These are phyloP conservation scores for Alternaria viburni DNA, from an alignment of 2,329 filamentous ascomycete genomes.

Conservation along the genomic window DNA sequence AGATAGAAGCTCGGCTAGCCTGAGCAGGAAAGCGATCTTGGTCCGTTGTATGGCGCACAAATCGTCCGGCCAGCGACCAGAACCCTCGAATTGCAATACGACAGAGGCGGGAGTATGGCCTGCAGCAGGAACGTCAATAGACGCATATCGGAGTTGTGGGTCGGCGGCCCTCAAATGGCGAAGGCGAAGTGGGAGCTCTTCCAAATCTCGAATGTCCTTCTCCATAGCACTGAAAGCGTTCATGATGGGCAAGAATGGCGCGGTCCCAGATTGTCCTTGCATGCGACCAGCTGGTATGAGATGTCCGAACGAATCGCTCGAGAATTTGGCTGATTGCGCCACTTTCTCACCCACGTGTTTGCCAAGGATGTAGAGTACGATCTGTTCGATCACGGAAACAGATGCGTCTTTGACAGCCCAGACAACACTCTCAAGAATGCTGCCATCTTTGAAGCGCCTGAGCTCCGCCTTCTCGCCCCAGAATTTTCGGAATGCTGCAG, in stretches of 20 bases:
- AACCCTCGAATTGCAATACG: constrained; percentile 90
- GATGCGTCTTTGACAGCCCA: constrained; percentile 71
- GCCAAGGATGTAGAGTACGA: constrained; percentile 73
- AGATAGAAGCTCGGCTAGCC: constrained; percentile 75
- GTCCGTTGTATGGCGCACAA: constrained; percentile 88
- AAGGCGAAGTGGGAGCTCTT: constrained; percentile 86
- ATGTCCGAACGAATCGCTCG: constrained; percentile 55
- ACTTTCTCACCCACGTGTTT: constrained; percentile 70
- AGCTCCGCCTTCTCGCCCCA: constrained; percentile 96
- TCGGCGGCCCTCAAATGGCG: constrained; percentile 78
- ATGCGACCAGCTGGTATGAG: constrained; percentile 49
- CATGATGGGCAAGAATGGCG: constrained; percentile 71
- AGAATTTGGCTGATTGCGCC: constrained; percentile 56
- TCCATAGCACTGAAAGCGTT: constrained; percentile 77
- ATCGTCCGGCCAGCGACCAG: constrained; percentile 91
- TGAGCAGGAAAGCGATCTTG: constrained; percentile 84
- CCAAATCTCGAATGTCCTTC: constrained; percentile 75
- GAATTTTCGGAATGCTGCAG: constrained; percentile 82
- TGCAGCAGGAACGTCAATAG: constrained; percentile 62
- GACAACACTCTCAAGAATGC: constrained; percentile 88
- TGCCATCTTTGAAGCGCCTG: constrained; percentile 92
- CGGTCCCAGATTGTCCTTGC: constrained; percentile 46
- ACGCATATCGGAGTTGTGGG: constrained; percentile 75
- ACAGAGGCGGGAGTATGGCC: constrained; percentile 70
- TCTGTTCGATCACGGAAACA: constrained; percentile 76